Conservation (phyloP, 2,329 filamentous ascomycete species). For the Verticillium alfalfae region DNA sequence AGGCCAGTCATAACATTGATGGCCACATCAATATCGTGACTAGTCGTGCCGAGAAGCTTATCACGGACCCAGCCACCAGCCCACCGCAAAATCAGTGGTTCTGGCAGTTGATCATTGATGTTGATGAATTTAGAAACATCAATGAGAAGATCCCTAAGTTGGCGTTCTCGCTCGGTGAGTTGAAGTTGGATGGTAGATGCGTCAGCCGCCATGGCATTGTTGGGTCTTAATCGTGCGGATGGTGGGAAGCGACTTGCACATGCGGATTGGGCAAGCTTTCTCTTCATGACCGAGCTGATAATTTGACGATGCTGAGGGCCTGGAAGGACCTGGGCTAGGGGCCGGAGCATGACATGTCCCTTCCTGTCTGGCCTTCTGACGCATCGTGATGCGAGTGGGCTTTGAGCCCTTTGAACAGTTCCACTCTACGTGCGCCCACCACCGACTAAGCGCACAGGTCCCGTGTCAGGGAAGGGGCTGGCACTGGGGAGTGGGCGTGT, state of each 20-base stretch:
- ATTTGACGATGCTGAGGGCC: background rate
- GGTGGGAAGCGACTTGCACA: conserved; percentile 1
- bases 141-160: conserved; percentile 70
- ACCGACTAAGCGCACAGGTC: background rate
- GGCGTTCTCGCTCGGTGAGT: conserved; percentile 66
- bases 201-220: conserved; percentile 3
- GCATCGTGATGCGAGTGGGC: background rate
- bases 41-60: conserved; percentile 67
- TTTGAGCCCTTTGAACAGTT: background rate
- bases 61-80: conserved; percentile 86
- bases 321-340: background rate
- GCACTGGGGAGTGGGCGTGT: no score
- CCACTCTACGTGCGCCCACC: background rate
- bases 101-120: conserved; percentile 34
- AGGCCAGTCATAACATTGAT: conserved; percentile 83
- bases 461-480: no score
- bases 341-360: background rate
- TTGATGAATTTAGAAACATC: conserved; percentile 74
- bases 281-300: conserved; percentile 7
- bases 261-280: conserved; percentile 7
- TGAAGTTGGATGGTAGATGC: conserved; percentile 19
- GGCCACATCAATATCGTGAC: conserved; percentile 78
- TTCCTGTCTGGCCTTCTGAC: background rate
- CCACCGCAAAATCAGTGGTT: conserved; percentile 65
- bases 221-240: conserved; percentile 12